Conservation (phyloP, 352 stramenopile species). For the Globisporangium solare region DNA sequence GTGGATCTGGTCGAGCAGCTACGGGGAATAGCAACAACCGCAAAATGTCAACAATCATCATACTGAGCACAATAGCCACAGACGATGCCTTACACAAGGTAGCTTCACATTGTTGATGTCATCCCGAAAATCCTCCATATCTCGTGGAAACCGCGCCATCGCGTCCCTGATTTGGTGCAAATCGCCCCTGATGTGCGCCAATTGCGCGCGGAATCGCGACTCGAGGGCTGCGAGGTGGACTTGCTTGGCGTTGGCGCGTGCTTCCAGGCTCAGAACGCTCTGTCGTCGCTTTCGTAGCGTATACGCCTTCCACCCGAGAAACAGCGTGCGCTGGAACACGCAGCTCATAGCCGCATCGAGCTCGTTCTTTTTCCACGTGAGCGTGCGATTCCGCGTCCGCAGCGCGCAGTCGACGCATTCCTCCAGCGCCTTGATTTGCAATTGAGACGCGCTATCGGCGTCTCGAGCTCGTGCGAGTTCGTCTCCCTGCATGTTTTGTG, state of each 20-base stretch:
- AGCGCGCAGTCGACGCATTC: constrained; percentile 15
- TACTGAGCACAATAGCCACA: background rate
- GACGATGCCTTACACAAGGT: constrained; percentile 6
- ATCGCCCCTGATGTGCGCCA: background rate
- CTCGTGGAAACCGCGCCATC: constrained; percentile 1
- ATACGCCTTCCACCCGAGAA: constrained; percentile 26
- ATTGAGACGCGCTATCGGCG: constrained; percentile 1
- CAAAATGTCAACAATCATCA: background rate
- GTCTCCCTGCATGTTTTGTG: constrained; percentile 10
- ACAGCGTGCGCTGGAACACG: constrained; percentile 9
- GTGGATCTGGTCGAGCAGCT: constrained; percentile 8
- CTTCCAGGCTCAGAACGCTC: background rate
- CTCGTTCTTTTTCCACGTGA: constrained; percentile 25
- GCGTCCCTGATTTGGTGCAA: constrained; percentile 1
- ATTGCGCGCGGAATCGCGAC: background rate
- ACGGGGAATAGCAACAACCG: background rate
- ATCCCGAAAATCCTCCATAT: constrained; percentile 10
- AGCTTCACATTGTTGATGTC: constrained; percentile 16
- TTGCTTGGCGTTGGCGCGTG: background rate
- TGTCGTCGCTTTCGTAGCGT: constrained; percentile 1
- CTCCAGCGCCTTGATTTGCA: constrained; percentile 17
- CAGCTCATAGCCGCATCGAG: constrained; percentile 6
- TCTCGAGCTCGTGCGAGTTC: constrained; percentile 21
- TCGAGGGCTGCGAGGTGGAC: background rate
- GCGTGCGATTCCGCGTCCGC: constrained; percentile 28